A percentile compares a stretch with the other conserved stretches of the same genome.
phyloP scores from a whole-genome alignment of 805 yeast genomes.

The Schizosaccharomyces octosporus region DNA sequence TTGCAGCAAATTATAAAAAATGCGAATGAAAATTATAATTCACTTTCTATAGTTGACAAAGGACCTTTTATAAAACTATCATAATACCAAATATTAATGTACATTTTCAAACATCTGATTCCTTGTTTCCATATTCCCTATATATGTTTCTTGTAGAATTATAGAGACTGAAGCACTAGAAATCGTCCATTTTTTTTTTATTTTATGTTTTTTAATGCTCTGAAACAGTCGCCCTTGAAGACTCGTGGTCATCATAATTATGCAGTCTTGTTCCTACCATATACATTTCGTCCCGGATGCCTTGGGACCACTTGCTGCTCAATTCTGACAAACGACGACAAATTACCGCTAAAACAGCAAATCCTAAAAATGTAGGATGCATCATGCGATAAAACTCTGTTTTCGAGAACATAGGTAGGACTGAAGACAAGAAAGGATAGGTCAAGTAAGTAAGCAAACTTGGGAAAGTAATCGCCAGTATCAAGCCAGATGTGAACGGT shows the following conservation, averaged over 20 bases:
- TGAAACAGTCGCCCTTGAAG: neutral
- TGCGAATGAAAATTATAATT: no score
- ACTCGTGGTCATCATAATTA: conserved; percentile 9
- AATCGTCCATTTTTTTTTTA: no score
- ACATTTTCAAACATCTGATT: no score
- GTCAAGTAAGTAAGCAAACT: neutral
- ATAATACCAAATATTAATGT: no score
- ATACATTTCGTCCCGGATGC: conserved; percentile 14
- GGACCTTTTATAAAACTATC: no score
- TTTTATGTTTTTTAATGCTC: neutral
- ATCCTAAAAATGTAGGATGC: neutral
- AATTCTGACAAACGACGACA: neutral
- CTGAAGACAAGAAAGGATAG: neutral
- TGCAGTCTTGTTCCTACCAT: conserved; percentile 14
- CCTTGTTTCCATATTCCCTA: no score
- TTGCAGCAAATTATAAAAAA: no score
- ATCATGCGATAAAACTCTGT: neutral
- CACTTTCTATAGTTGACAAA: no score
- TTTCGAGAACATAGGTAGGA: neutral
- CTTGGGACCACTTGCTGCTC: conserved; percentile 6
- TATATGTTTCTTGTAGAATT: no score
- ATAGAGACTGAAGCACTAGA: no score
- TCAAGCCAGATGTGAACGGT: neutral
- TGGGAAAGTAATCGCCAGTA: neutral
- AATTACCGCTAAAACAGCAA: neutral